phyloP scores from a whole-genome alignment of 2,329 filamentous ascomycete genomes.

The Phyllosticta citriasiana region DNA sequence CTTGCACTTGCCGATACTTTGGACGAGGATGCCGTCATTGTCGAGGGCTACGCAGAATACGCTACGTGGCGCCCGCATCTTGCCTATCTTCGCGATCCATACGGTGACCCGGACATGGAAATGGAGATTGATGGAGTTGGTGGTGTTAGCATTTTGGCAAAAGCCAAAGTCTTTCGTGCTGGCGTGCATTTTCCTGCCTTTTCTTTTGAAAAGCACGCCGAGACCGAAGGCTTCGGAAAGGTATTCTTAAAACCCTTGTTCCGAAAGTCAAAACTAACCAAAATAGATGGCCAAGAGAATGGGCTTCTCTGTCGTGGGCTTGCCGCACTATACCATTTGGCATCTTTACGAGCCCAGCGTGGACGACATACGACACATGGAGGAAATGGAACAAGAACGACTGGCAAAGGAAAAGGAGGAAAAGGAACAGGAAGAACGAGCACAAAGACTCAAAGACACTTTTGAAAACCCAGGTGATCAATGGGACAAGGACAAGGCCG shows the following conservation, averaged over 20 bases:
- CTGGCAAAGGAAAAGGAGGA: conserved; percentile 73
- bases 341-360: conserved; percentile 99
- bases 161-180: conserved; percentile 87
- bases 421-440: conserved; percentile 58
- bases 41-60: conserved; percentile 97
- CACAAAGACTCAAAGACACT: conserved; percentile 68
- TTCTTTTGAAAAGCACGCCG: conserved; percentile 96
- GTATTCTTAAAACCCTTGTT: conserved; percentile 35
- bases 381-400: conserved; percentile 90
- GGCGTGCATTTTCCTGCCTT: conserved; percentile 98
- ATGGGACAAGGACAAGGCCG: conserved; percentile 84
- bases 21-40: conserved; percentile 96
- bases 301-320: conserved; percentile 86
- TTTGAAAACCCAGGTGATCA: conserved; percentile 69
- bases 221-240: conserved; percentile 98
- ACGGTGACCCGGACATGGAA: conserved; percentile 96
- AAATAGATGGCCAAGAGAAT: conserved; percentile 89
- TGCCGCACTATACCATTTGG: conserved; percentile 98
- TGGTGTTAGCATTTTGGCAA: conserved; percentile 93
- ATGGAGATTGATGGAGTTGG: conserved; percentile 99
- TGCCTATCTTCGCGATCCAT: conserved; percentile 91
- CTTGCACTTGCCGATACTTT: conserved; percentile 86
- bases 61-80: conserved; percentile 96
- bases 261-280: conserved; percentile 17
- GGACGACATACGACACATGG: conserved; percentile 95